phyloP scores from a whole-genome alignment of 2,329 filamentous ascomycete genomes.

The Cytospora schulzeri region DNA sequence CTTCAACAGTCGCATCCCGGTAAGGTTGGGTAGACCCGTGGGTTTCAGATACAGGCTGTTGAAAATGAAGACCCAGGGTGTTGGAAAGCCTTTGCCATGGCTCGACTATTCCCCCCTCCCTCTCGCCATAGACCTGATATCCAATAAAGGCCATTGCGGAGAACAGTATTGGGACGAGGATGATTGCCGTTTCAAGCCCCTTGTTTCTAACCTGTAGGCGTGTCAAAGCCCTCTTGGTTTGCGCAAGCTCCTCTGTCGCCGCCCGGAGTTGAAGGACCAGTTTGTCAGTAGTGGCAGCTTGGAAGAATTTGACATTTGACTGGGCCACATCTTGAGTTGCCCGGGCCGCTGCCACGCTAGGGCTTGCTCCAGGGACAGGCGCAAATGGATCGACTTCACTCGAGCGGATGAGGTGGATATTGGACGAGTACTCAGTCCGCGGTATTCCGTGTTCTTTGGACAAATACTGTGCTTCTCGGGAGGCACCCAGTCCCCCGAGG shows the following conservation, averaged over 20 bases:
- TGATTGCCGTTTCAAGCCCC: not conserved
- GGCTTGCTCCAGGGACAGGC: slow-evolving; percentile 14
- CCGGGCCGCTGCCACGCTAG: slow-evolving; percentile 8
- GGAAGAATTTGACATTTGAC: not conserved
- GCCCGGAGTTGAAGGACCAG: not conserved
- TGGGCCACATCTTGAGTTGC: not conserved
- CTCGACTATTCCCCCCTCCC: not conserved
- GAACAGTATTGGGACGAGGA: not conserved
- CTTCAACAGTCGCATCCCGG: slow-evolving; percentile 8
- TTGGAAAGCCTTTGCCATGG: not conserved
- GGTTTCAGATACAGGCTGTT: not conserved
- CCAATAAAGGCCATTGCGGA: not conserved
- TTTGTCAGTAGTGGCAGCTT: not conserved
- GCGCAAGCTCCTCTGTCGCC: not conserved
- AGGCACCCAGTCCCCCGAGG: slow-evolving; percentile 21
- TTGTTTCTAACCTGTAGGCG: not conserved
- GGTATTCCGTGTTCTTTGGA: slow-evolving; percentile 24
- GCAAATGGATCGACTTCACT: slow-evolving; percentile 27
- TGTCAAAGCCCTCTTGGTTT: not conserved
- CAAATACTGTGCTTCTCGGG: slow-evolving; percentile 23
- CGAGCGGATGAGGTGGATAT: slow-evolving; percentile 24
- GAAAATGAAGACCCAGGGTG: not conserved
- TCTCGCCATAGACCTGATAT: not conserved
- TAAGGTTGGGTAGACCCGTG: not conserved
- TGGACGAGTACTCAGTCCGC: slow-evolving; percentile 23